Evolutionary conservation across 768 basidiomycete species (phyloP), one percentile per base, ranked within the genome.

Genomic region (Pleurotus platypus): DNA sequence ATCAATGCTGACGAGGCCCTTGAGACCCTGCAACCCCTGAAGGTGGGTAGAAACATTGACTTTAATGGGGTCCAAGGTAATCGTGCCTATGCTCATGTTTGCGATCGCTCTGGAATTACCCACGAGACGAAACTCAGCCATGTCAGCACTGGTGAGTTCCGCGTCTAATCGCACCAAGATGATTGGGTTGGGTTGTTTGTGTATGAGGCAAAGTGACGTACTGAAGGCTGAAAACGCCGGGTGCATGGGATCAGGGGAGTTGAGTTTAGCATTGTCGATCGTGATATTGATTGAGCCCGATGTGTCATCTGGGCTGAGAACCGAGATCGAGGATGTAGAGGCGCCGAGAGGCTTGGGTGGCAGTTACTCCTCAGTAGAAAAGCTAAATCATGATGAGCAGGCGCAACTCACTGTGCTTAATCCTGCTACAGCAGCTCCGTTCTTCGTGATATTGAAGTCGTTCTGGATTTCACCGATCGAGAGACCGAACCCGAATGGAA

Each of bases 401-500:
- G 30, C 13, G 5, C 9, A 42, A 38, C 63, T 49, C 64, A 86
- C 86, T 58, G 84, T 89, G 16, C 79, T 76, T 50, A 90, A 74
- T 8, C 78, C 80, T 16, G 84, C 86, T 2, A 88, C 80, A 22
- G 71, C 67, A 5, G 67, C 69, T 24, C 78, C 78, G 60, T 83
- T 78, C 62, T 75, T 78, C 20, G 80, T 72, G 60, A 90, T 83
- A 20, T 78, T 80, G 63, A 90, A 89, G 30, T 76, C 69, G 62
- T 90, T 90, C 64, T 80, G 72, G 30, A 90, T 89, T 58, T 86
- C 67, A 26, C 73, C 77, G 51, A 90, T 81, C 1, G 72, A 70
- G 15, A 89, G 6, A 24, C 70, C 70, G 67, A 90, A 90, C 8
- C 89, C 89, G 59, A 90, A 90, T 30, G 89, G 89, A 38, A 90